Evolutionary conservation across 805 yeast species (phyloP).

Genomic region (Candida montana): DNA sequence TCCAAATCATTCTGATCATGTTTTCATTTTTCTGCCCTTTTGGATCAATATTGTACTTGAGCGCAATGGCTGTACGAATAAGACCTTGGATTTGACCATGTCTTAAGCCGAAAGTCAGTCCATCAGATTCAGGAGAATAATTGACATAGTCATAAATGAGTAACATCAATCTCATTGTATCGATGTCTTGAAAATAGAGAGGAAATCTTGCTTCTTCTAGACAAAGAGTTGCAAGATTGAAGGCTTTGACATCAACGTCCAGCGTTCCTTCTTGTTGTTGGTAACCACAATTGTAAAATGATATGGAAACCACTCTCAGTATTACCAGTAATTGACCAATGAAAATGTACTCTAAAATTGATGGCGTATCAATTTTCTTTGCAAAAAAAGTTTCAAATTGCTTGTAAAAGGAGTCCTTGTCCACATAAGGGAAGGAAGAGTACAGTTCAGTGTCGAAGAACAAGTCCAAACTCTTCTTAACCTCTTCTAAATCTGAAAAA

Average conservation of each 20-base stretch:
- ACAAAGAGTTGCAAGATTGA: constrained; percentile 7
- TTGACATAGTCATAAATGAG: constrained; percentile 2
- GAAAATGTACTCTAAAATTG: constrained; percentile 10
- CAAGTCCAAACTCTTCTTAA: neutral
- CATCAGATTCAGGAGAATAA: constrained; percentile 3
- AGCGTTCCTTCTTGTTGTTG: neutral
- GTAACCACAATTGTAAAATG: constrained; percentile 18
- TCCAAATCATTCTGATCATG: constrained; percentile 7
- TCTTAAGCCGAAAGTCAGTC: constrained; percentile 2
- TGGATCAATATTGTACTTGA: constrained; percentile 9
- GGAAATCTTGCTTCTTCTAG: constrained; percentile 9
- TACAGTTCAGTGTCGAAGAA: constrained; percentile 9
- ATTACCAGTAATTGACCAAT: constrained; percentile 14
- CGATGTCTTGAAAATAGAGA: constrained; percentile 5
- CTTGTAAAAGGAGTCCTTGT: constrained; percentile 5
- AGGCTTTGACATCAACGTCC: constrained; percentile 6
- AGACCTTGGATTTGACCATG: constrained; percentile 3
- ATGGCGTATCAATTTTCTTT: neutral
- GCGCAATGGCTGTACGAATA: constrained; percentile 1
- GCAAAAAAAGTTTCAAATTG: constrained; percentile 9
- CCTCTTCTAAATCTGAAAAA: constrained; percentile 1
- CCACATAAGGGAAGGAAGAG: constrained; percentile 8
- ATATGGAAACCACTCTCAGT: constrained; percentile 15
- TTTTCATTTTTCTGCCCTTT: neutral
- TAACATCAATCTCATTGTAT: constrained; percentile 6